phyloP scores from a whole-genome alignment of 176 grass and related monocot species.

The Dactylis glomerata region DNA sequence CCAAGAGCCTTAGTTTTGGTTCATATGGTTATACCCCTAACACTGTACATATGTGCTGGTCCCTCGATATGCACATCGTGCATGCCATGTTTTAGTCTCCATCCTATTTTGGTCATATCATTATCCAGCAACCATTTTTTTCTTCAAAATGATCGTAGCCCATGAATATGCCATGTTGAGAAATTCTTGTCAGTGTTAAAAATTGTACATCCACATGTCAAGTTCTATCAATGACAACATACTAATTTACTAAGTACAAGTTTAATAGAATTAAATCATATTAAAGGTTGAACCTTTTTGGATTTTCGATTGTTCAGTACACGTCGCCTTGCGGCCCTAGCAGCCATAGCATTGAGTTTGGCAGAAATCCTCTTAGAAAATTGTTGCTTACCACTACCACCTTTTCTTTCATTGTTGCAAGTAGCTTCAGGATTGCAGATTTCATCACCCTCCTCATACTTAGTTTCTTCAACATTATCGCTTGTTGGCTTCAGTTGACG shows the following conservation, averaged over 20 bases:
- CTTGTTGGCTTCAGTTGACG: background rate
- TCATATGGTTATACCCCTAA: background rate
- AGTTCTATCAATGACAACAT: background rate
- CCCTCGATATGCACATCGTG: background rate
- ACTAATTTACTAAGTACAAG: background rate
- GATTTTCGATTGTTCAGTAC: background rate
- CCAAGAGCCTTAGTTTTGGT: background rate
- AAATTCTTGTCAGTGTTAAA: background rate
- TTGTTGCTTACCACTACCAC: slow-evolving; percentile 13
- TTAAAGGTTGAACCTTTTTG: background rate
- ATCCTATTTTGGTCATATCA: background rate
- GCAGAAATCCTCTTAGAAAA: slow-evolving; percentile 32
- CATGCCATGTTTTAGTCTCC: background rate
- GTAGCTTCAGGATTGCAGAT: background rate
- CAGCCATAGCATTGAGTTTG: slow-evolving; percentile 21
- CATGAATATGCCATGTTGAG: background rate
- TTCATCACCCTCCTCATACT: background rate
- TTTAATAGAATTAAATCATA: background rate
- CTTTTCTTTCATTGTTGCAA: slow-evolving; percentile 1
- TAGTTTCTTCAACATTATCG: slow-evolving; percentile 23
- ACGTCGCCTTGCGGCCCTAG: slow-evolving; percentile 3
- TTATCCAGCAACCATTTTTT: background rate
- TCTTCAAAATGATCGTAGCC: background rate
- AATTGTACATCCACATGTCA: background rate
- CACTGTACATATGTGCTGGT: background rate